Percentiles rank a stretch among this genome's conserved stretches.
phyloP scores from a whole-genome alignment of 2,329 filamentous ascomycete species.

The Ophiocordyceps camponoti-floridani region DNA sequence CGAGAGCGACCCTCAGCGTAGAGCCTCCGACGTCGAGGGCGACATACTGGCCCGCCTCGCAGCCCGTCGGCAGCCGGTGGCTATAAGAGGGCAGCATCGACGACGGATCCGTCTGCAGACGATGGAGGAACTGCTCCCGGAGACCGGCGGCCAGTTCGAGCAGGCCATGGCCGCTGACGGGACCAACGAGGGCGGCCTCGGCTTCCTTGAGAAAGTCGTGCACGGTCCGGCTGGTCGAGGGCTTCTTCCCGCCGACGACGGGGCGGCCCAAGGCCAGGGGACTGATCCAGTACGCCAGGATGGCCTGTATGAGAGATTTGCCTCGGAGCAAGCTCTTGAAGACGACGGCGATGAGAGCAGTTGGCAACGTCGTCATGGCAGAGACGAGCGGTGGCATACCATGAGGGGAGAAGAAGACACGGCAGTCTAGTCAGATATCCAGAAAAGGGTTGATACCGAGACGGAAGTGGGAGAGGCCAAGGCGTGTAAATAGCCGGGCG shows the following conservation, averaged over 20 bases:
- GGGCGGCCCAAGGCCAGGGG: conserved; percentile 17
- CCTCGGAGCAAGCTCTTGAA: conserved; percentile 40
- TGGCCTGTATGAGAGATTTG: conserved; percentile 38
- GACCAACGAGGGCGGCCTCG: conserved; percentile 30
- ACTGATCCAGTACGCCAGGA: conserved; percentile 35
- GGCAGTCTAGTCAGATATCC: background rate
- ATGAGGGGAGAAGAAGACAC: conserved; percentile 5
- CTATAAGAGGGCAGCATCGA: conserved; percentile 52
- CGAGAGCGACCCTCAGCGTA: conserved; percentile 45
- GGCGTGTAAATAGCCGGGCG: background rate
- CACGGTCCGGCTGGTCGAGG: conserved; percentile 10
- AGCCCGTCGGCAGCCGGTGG: conserved; percentile 42
- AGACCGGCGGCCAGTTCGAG: conserved; percentile 27
- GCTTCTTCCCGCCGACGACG: conserved; percentile 6
- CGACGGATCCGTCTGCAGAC: conserved; percentile 30
- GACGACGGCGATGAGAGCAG: conserved; percentile 33
- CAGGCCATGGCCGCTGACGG: conserved; percentile 26
- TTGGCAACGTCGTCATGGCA: conserved; percentile 39
- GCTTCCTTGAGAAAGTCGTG: conserved; percentile 39
- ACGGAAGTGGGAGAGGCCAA: background rate
- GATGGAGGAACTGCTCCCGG: conserved; percentile 35
- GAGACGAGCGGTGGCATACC: conserved; percentile 33
- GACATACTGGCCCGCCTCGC: conserved; percentile 39
- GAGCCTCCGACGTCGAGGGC: conserved; percentile 54
- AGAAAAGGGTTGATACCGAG: background rate